These are phyloP conservation scores for Triglochin maritima DNA, from an alignment of 106 monocot genomes.

Conservation along the genomic window DNA sequence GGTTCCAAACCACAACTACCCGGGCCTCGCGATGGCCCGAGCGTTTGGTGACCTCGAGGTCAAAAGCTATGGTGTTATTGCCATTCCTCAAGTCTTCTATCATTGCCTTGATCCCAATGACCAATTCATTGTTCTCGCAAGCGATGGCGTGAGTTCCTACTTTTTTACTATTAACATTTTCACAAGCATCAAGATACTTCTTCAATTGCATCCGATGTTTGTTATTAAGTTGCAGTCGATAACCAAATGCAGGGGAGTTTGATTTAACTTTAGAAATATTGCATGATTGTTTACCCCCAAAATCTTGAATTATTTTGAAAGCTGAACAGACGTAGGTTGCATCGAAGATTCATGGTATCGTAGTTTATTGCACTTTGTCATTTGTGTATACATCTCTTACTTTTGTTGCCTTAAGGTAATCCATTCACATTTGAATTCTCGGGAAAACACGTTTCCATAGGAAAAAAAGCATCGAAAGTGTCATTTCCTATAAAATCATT, in stretches of 20 bases:
- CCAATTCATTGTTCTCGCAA: constrained; percentile 73
- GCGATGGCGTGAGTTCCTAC: constrained; percentile 45
- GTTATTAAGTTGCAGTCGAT: not conserved
- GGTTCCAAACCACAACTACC: constrained; percentile 64
- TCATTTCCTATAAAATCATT: no score
- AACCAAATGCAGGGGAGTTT: not conserved
- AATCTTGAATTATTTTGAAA: not conserved
- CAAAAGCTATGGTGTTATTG: constrained; percentile 78
- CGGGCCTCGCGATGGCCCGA: constrained; percentile 87
- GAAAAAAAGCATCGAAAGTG: no score
- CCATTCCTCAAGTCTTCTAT: constrained; percentile 58
- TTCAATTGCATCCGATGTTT: not conserved
- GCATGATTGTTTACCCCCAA: not conserved
- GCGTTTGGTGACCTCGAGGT: constrained; percentile 81
- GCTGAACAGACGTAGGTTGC: not conserved
- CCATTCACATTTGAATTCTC: no score
- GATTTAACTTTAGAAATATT: not conserved
- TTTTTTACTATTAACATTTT: not conserved
- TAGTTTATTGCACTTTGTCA: no score
- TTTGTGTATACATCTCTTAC: no score
- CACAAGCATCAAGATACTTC: not conserved
- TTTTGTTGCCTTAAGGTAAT: no score
- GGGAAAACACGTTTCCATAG: no score
- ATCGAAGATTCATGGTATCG: no score
- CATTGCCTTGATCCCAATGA: constrained; percentile 35